Evolutionary conservation across 2,329 filamentous ascomycete genomes (phyloP).

Genomic region (Diaporthe longicolla): DNA sequence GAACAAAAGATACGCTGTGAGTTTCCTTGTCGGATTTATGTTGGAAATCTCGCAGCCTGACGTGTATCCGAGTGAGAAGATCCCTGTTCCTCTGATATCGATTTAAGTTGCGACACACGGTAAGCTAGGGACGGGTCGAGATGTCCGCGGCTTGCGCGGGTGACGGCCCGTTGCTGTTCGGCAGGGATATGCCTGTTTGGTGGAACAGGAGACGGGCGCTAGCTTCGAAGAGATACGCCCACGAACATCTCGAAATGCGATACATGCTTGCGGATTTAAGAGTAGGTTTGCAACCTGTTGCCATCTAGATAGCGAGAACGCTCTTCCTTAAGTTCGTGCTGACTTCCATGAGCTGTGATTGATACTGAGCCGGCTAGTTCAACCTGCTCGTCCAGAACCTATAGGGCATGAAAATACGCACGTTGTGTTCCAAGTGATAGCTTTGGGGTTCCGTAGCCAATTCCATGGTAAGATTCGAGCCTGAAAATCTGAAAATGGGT

Average conservation of each 20-base stretch:
- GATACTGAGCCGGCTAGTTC: neutral
- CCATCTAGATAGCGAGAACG: no score
- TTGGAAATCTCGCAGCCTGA: neutral
- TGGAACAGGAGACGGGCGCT: neutral
- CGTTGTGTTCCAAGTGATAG: neutral
- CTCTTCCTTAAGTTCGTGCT: neutral
- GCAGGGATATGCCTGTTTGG: neutral
- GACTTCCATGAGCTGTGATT: neutral
- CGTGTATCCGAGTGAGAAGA: neutral
- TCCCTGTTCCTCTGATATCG: neutral
- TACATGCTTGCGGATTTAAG: neutral
- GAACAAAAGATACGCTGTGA: neutral
- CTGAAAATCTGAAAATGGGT: neutral
- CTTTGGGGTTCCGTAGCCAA: no score
- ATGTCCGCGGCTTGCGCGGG: neutral
- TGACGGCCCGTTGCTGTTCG: neutral
- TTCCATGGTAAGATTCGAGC: no score
- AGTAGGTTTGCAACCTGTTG: neutral
- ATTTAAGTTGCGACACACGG: neutral
- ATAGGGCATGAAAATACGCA: neutral
- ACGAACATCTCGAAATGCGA: no score
- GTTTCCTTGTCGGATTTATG: neutral
- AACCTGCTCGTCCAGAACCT: neutral
- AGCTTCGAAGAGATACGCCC: neutral
- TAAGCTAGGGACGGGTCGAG: constrained; percentile 9